Conservation (phyloP, 495 filamentous ascomycete species). For the Neurospora sp. region DNA sequence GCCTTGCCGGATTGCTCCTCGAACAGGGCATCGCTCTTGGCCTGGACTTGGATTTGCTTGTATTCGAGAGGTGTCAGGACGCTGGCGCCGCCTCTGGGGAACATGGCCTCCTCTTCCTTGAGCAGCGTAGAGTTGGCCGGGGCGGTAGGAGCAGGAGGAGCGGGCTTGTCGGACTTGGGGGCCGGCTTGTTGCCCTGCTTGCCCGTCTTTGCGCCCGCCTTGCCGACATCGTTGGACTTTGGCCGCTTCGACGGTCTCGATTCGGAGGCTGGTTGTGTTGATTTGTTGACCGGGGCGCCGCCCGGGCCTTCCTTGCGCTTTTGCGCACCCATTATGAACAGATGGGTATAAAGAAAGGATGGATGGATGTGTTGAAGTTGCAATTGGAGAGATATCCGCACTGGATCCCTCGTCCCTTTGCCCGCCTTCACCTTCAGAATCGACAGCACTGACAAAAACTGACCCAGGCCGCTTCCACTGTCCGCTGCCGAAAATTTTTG, state of each 20-base stretch:
- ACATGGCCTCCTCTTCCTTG: slow-evolving; percentile 73
- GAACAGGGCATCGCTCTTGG: slow-evolving; percentile 84
- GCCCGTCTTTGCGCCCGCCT: slow-evolving; percentile 10
- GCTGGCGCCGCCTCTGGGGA: slow-evolving; percentile 87
- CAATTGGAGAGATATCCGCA: slow-evolving; percentile 13
- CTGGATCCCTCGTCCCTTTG: slow-evolving; percentile 6
- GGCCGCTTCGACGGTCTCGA: slow-evolving; percentile 32
- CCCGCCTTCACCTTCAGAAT: slow-evolving; percentile 8
- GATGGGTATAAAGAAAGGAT: not conserved
- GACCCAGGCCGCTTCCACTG: slow-evolving; percentile 5
- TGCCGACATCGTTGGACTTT: slow-evolving; percentile 26
- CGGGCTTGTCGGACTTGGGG: slow-evolving; percentile 17
- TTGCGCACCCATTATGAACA: slow-evolving; percentile 28
- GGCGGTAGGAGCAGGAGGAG: slow-evolving; percentile 1
- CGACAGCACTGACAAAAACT: slow-evolving; percentile 1
- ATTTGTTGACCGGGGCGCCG: slow-evolving; percentile 28
- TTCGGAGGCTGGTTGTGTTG: slow-evolving; percentile 21
- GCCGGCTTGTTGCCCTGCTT: slow-evolving; percentile 11
- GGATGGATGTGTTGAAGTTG: not conserved
- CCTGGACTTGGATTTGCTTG: slow-evolving; percentile 92
- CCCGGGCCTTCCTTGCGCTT: slow-evolving; percentile 39
- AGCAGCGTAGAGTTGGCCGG: slow-evolving; percentile 21
- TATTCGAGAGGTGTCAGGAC: slow-evolving; percentile 87
- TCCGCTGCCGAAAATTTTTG: slow-evolving; percentile 16
- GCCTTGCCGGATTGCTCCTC: slow-evolving; percentile 55